A percentile compares a stretch with the other conserved stretches of the same genome.
phyloP scores from a whole-genome alignment of 345 rosid genomes.

The Eucalyptus pauciflora region DNA sequence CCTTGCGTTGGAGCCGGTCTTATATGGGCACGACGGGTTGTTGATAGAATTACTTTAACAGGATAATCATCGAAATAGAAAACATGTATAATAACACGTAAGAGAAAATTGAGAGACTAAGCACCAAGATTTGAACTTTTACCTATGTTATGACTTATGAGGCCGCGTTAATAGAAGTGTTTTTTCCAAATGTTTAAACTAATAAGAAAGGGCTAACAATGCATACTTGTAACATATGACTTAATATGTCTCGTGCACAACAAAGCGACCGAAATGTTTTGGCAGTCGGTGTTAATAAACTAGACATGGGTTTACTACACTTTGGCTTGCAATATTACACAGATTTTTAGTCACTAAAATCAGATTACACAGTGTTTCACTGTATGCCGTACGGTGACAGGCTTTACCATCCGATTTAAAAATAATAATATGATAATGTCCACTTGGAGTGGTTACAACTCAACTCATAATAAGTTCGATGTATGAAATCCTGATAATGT shows the following conservation, averaged over 20 bases:
- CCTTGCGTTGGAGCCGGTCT: not conserved
- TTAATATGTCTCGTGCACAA: not conserved
- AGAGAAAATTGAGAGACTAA: not conserved
- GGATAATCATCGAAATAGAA: not conserved
- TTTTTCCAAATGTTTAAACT: not conserved
- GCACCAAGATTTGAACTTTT: not conserved
- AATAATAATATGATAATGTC: not conserved
- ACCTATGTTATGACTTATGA: not conserved
- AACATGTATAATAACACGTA: not conserved
- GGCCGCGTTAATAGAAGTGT: not conserved
- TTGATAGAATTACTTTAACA: not conserved
- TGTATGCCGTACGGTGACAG: not conserved
- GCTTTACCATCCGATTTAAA: rapidly evolving
- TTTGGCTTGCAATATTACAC: not conserved
- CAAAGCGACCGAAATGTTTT: not conserved
- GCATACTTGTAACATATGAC: not conserved
- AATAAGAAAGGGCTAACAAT: not conserved
- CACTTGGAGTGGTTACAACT: not conserved
- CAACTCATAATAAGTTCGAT: too few relatives aligned
- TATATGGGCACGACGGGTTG: not conserved
- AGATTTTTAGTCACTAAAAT: not conserved
- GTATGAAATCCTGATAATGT: too few relatives aligned
- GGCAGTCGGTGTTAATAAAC: not conserved
- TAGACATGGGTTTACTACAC: not conserved
- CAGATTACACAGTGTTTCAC: not conserved